Conservation (phyloP, 352 stramenopile species). For the Plasmopara halstedii region DNA sequence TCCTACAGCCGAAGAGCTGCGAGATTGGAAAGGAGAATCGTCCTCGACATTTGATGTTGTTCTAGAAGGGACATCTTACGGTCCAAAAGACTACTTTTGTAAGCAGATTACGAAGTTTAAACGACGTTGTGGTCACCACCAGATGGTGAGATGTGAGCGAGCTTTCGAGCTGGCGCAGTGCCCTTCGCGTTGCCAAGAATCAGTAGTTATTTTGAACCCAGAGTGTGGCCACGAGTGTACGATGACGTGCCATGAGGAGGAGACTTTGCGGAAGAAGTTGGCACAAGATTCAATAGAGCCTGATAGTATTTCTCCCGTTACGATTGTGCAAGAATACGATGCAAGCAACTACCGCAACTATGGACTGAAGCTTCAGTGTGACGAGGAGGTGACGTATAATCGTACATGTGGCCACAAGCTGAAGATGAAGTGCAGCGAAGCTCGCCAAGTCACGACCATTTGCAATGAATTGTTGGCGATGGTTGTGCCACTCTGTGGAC, state of each 20-base stretch:
- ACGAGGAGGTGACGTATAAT: constrained; percentile 20
- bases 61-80: constrained; percentile 51
- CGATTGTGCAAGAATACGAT: constrained; percentile 25
- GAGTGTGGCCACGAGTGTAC: constrained; percentile 60
- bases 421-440: constrained; percentile 44
- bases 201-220: constrained; percentile 42
- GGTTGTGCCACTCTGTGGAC: constrained; percentile 35
- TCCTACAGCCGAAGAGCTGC: constrained; percentile 31
- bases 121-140: constrained; percentile 51
- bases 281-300: neutral
- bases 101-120: constrained; percentile 49
- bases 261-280: constrained; percentile 10
- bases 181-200: constrained; percentile 37
- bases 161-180: constrained; percentile 58
- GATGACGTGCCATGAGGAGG: constrained; percentile 43
- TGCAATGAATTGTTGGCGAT: constrained; percentile 29
- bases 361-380: constrained; percentile 39
- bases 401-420: constrained; percentile 37
- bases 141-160: constrained; percentile 44
- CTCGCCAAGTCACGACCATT: constrained; percentile 17
- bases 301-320: constrained; percentile 21
- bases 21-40: constrained; percentile 35
- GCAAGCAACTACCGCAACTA: constrained; percentile 29
- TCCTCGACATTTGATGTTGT: constrained; percentile 37
- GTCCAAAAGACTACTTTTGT: constrained; percentile 64